Conservation (phyloP, 2,329 filamentous ascomycete species). For the Trichocomaceae sp. region DNA sequence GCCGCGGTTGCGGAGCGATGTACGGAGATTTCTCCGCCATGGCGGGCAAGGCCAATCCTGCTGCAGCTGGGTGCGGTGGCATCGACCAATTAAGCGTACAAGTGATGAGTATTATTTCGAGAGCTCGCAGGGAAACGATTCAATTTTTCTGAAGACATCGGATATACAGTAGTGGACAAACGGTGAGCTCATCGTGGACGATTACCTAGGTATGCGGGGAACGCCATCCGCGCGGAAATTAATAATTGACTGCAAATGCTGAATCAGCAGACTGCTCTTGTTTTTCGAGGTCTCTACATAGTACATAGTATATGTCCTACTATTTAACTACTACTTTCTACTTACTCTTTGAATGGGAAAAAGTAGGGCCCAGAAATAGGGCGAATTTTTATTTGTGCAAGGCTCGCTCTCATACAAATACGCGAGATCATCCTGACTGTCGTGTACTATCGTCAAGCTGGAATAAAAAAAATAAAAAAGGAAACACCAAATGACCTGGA, state of each 20-base stretch:
- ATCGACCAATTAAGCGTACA: background rate
- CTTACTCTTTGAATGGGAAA: background rate
- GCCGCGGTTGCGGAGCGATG: slow-evolving; percentile 36
- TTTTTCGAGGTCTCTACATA: too few species aligned
- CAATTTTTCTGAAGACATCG: background rate
- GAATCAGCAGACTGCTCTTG: background rate
- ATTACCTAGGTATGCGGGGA: slow-evolving; percentile 3
- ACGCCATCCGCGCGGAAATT: slow-evolving; percentile 1
- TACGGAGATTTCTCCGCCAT: slow-evolving; percentile 50
- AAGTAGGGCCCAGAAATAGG: too few species aligned
- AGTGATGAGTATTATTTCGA: background rate
- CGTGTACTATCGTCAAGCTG: background rate
- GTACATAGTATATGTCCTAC: background rate
- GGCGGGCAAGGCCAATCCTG: slow-evolving; percentile 14
- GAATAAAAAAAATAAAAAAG: background rate
- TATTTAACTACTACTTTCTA: background rate
- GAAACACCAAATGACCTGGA: background rate
- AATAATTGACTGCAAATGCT: slow-evolving; percentile 5
- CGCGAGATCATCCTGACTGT: too few species aligned
- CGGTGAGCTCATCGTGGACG: background rate
- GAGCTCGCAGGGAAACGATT: background rate
- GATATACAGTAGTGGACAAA: background rate
- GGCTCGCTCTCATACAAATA: background rate
- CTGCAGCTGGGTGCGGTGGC: background rate
- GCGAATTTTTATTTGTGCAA: too few species aligned